These are phyloP conservation scores for Climacium dendroides DNA, from an alignment of 225 moss, liverwort and hornwort species.

Conservation along the genomic window DNA sequence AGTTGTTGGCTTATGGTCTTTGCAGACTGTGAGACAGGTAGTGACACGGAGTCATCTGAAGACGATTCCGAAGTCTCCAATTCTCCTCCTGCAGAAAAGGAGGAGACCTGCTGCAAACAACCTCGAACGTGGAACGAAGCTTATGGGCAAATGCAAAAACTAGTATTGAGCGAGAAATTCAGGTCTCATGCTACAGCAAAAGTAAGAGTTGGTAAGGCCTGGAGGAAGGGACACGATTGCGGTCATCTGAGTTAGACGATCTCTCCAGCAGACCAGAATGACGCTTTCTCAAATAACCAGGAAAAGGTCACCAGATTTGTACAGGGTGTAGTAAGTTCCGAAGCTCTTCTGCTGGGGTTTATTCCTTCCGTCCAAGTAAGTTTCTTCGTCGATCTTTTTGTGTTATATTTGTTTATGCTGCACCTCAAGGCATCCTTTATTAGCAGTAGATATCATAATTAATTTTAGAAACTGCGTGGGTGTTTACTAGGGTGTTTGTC, in stretches of 20 bases:
- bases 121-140: slow-evolving; percentile 20
- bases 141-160: slow-evolving; percentile 20
- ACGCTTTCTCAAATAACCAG: slow-evolving; percentile 9
- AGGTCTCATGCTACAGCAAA: slow-evolving; percentile 4
- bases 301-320: slow-evolving; percentile 43
- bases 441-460: background rate
- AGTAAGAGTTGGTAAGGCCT: background rate
- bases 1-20: background rate
- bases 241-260: slow-evolving; percentile 6
- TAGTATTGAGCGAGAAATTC: slow-evolving; percentile 22
- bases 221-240: background rate
- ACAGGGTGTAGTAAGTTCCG: slow-evolving; percentile 32
- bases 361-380: background rate
- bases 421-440: background rate
- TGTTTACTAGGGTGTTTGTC: background rate
- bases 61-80: background rate
- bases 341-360: background rate
- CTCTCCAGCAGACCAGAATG: background rate
- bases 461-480: background rate
- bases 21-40: slow-evolving; percentile 16
- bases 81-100: background rate
- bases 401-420: background rate
- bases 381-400: background rate
- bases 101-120: background rate
- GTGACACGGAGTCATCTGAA: slow-evolving; percentile 16